Conservation (phyloP, 306 rosid genomes). For the Dalbergia cochinchinensis region DNA sequence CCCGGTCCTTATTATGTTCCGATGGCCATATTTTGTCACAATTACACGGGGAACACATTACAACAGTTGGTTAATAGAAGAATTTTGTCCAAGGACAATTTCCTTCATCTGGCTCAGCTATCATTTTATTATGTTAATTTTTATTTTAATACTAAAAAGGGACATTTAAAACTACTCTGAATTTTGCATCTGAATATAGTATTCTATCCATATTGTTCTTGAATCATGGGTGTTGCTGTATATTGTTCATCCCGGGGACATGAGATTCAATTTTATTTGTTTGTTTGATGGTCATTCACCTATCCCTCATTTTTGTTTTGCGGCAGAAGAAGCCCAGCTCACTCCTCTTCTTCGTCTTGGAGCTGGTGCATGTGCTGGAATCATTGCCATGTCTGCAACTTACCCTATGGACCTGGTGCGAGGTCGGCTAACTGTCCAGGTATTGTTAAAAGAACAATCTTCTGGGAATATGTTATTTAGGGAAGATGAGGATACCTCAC, state of each 20-base stretch:
- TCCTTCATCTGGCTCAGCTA: neutral
- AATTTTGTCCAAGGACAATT: neutral
- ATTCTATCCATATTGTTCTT: neutral
- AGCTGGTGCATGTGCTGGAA: slow-evolving; percentile 84
- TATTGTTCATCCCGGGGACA: neutral
- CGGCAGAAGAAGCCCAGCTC: slow-evolving; percentile 72
- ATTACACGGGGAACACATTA: neutral
- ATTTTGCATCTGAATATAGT: neutral
- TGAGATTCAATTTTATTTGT: neutral
- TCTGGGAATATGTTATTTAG: slow-evolving; percentile 21
- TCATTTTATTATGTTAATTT: slow-evolving; percentile 7
- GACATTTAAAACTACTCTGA: neutral
- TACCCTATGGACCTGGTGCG: slow-evolving; percentile 79
- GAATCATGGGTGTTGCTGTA: neutral
- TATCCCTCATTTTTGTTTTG: neutral
- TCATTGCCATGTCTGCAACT: slow-evolving; percentile 84
- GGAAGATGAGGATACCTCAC: slow-evolving; percentile 1
- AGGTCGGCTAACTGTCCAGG: slow-evolving; percentile 79
- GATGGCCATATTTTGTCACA: neutral
- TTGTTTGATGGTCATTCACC: slow-evolving; percentile 1
- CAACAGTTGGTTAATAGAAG: neutral
- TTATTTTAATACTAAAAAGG: neutral
- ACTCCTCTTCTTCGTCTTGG: slow-evolving; percentile 76
- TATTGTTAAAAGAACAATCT: slow-evolving; percentile 27
- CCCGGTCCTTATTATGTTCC: neutral